A percentile compares a stretch with the other conserved stretches of the same genome.
These are phyloP conservation scores for Lyophyllum shimeji DNA, from an alignment of 768 basidiomycete genomes.

Conservation along the genomic window DNA sequence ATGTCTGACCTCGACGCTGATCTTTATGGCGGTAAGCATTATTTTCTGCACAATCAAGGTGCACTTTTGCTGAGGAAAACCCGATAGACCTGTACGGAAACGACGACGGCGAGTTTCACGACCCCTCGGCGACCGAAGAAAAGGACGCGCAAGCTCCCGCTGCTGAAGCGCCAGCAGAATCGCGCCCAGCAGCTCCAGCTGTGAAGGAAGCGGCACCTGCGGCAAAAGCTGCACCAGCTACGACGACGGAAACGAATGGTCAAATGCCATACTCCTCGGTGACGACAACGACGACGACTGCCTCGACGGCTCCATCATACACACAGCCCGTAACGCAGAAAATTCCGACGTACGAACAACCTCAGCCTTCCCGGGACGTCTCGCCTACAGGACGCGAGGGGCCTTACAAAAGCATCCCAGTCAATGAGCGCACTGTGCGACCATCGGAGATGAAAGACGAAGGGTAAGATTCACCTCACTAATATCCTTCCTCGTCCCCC, in stretches of 20 bases:
- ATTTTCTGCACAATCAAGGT: not conserved
- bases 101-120: slow-evolving; percentile 61
- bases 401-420: slow-evolving; percentile 42
- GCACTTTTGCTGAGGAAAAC: not conserved
- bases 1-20: slow-evolving; percentile 90
- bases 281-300: slow-evolving; percentile 20
- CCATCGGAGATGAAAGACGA: slow-evolving; percentile 96
- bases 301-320: slow-evolving; percentile 16
- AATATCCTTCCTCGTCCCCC: slow-evolving; percentile 18
- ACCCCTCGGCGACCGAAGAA: slow-evolving; percentile 40
- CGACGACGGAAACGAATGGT: slow-evolving; percentile 13
- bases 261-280: slow-evolving; percentile 17
- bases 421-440: slow-evolving; percentile 65
- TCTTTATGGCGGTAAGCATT: slow-evolving; percentile 78
- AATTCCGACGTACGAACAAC: slow-evolving; percentile 79
- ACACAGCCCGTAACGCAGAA: slow-evolving; percentile 53
- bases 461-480: slow-evolving; percentile 74
- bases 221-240: slow-evolving; percentile 20
- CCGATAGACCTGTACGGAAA: slow-evolving; percentile 69
- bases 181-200: slow-evolving; percentile 16
- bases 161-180: slow-evolving; percentile 22
- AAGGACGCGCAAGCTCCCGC: slow-evolving; percentile 26
- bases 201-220: slow-evolving; percentile 15
- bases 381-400: slow-evolving; percentile 35
- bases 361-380: slow-evolving; percentile 41